Base-by-base conservation (phyloP, 345 rosid species). In the Adansonia digitata region DNA sequence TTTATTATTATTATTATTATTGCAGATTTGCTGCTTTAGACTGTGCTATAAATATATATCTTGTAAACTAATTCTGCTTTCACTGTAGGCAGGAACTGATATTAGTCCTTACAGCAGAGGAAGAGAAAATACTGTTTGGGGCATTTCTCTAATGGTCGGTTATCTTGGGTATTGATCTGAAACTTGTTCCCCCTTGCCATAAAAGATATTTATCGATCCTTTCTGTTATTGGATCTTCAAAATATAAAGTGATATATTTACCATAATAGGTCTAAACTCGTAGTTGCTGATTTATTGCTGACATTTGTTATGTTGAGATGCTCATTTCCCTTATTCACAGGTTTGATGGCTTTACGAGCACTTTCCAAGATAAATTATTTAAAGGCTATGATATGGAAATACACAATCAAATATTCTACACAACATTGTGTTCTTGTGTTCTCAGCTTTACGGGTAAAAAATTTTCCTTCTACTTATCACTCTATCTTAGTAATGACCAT, bases 331-430 rank as follows among this genome's bases (percentile, higher is more conserved):
- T 11, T 63, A n/a, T 77, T 72, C 53, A 84, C 82, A 94, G 98
- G 88, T 91, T 91, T 82, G 97, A 94, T 84, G 97, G 98, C 46
- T 94, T 94, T 80, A 92, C 97, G 18, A 94, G 97, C 84, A 94
- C 98, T 18, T 92, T 92, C 75, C 97, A 94, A 85, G 97, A 94
- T 81, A 94, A 92, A 76, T 81, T 94, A 78, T 94, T 94, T 72
- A 91, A 87, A 83, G 98, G 97, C 53, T 91, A 94, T 74, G 77
- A 94, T 78, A 92, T 94, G 98, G 98, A 92, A 74, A 94, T 94
- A 82, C 94, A 92, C 83, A 94, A 90, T 67, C 97, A 94, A 81
- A 94, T 94, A 83, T 94, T 94, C 90, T 94, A 94, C 85, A 92
- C 98, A 39, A 86, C 98, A 35, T 53, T 86, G 74, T 91, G 92